Percentiles rank a stretch among this genome's conserved stretches.
phyloP scores from a whole-genome alignment of 1,284 basidiomycete species.

The Cryptococcus sp. region DNA sequence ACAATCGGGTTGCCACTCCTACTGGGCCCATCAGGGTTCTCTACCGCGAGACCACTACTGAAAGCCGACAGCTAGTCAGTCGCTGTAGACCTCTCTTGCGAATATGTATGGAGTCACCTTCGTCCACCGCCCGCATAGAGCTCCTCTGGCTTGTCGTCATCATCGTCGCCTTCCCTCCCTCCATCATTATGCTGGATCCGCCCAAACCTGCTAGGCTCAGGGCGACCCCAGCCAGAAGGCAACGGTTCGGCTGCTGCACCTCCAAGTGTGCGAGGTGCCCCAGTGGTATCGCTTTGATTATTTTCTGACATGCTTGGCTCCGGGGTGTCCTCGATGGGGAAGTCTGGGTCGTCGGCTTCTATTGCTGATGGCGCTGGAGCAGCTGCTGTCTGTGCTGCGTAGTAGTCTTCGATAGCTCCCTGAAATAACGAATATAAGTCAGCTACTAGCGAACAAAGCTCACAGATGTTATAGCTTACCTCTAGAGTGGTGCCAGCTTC shows the following conservation, averaged over 20 bases:
- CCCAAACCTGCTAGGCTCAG: conserved; percentile 25
- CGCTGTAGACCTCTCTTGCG: too few species aligned
- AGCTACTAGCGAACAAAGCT: background rate
- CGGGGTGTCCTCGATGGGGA: conserved; percentile 13
- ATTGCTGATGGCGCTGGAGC: conserved; percentile 8
- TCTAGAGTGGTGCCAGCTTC: conserved; percentile 44
- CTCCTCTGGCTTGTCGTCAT: conserved; percentile 44
- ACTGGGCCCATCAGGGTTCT: conserved; percentile 69
- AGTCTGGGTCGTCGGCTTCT: conserved; percentile 29
- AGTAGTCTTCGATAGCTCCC: conserved; percentile 51
- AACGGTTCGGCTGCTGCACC: conserved; percentile 28
- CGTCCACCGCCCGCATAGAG: conserved; percentile 75
- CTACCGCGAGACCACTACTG: conserved; percentile 79
- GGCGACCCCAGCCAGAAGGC: conserved; percentile 46
- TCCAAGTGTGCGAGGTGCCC: conserved; percentile 10
- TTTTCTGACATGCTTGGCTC: background rate
- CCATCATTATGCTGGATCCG: conserved; percentile 29
- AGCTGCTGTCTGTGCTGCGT: conserved; percentile 40
- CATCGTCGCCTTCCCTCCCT: conserved; percentile 18
- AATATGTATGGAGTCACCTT: conserved; percentile 58
- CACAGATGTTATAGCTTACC: conserved; percentile 26
- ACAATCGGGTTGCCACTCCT: conserved; percentile 60
- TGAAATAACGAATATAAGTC: background rate
- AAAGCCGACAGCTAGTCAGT: conserved; percentile 3
- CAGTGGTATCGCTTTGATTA: conserved; percentile 19